Evolutionary conservation across 1,284 basidiomycete species (phyloP).

Genomic region (Xerocomus minutiporus): DNA sequence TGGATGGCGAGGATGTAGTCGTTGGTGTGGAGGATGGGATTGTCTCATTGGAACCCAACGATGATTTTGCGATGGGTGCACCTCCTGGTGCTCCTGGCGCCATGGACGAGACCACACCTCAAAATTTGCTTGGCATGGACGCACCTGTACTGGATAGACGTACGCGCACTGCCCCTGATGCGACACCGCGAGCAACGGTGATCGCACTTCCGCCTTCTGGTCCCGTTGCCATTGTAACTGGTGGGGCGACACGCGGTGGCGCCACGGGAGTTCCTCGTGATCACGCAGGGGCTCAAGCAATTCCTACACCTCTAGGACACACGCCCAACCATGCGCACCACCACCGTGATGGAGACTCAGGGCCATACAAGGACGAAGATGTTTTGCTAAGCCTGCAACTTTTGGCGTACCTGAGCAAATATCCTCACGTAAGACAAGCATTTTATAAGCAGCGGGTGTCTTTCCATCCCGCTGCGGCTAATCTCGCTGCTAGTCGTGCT

Average conservation of each 20-base stretch:
- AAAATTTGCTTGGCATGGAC: conserved; percentile 30
- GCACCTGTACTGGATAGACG: conserved; percentile 27
- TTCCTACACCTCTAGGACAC: conserved; percentile 26
- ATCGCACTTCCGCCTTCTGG: conserved; percentile 31
- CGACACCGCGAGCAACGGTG: conserved; percentile 40
- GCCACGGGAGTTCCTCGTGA: conserved; percentile 17
- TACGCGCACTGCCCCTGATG: conserved; percentile 33
- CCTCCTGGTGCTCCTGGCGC: conserved; percentile 80
- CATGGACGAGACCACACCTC: conserved; percentile 39
- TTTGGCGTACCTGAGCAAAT: conserved; percentile 95
- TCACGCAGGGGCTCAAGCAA: conserved; percentile 11
- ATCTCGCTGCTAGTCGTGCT: conserved; percentile 25
- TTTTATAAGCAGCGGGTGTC: conserved; percentile 82
- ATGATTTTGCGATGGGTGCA: conserved; percentile 82
- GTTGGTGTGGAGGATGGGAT: conserved; percentile 69
- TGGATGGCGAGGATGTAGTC: conserved; percentile 37
- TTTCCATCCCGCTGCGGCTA: conserved; percentile 67
- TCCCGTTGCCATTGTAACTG: conserved; percentile 8
- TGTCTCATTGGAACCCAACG: conserved; percentile 64
- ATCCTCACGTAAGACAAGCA: conserved; percentile 94
- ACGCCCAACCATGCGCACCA: conserved; percentile 23
- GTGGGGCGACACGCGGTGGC: conserved; percentile 15
- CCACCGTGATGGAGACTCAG: conserved; percentile 38
- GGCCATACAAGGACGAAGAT: conserved; percentile 90
- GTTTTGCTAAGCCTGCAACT: conserved; percentile 89